Percentiles rank a stretch among this genome's conserved stretches.
phyloP scores from a whole-genome alignment of 805 yeast genomes.

The Wickerhamiella qilinensis region DNA sequence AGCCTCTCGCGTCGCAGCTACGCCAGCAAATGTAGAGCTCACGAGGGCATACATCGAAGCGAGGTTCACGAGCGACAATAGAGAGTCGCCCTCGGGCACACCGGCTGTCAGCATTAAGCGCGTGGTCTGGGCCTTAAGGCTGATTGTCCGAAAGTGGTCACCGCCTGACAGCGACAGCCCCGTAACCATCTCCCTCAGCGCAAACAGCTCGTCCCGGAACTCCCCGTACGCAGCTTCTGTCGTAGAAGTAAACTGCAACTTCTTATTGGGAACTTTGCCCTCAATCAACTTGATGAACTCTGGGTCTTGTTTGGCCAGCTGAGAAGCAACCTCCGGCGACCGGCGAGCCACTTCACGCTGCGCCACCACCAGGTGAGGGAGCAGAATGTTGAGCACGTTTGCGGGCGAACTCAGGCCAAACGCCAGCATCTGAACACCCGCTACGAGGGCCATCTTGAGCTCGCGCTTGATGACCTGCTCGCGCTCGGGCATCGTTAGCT shows the following conservation, averaged over 20 bases:
- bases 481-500: conserved; percentile 27
- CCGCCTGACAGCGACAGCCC: conserved; percentile 56
- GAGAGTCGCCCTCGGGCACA: conserved; percentile 44
- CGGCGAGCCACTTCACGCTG: conserved; percentile 39
- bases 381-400: conserved; percentile 37
- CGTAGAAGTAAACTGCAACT: conserved; percentile 7
- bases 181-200: conserved; percentile 58
- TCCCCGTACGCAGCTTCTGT: conserved; percentile 3
- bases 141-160: conserved; percentile 45
- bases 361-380: conserved; percentile 48
- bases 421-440: conserved; percentile 35
- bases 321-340: conserved; percentile 14
- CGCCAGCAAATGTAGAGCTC: conserved; percentile 41
- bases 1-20: conserved; percentile 13
- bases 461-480: conserved; percentile 55
- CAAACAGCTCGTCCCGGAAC: conserved; percentile 62
- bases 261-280: conserved; percentile 7
- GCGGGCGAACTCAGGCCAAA: conserved; percentile 26
- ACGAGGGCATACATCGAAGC: conserved; percentile 55
- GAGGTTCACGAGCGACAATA: conserved; percentile 50
- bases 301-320: conserved; percentile 10
- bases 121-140: conserved; percentile 45
- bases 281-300: conserved; percentile 8
- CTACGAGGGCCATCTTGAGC: conserved; percentile 49
- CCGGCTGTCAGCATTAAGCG: conserved; percentile 64